A percentile compares a stretch with the other conserved stretches of the same genome.
These are phyloP conservation scores for Cercospora janseana DNA, from an alignment of 2,329 filamentous ascomycete genomes.

Conservation along the genomic window DNA sequence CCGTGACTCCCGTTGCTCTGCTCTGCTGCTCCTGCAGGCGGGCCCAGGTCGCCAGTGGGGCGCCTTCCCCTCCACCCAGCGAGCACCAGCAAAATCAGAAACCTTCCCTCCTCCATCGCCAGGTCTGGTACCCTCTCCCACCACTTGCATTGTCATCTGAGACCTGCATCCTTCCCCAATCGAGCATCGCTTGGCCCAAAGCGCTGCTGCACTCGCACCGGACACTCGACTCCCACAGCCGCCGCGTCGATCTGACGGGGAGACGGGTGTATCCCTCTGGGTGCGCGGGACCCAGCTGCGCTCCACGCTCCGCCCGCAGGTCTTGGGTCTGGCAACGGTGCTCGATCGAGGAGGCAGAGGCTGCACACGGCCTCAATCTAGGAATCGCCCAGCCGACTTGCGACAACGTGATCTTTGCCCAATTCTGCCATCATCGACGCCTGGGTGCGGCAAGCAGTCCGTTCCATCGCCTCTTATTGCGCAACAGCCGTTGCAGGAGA, in stretches of 20 bases:
- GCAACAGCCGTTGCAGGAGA: constrained; percentile 20
- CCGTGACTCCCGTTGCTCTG: background rate
- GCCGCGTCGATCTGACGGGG: constrained; percentile 25
- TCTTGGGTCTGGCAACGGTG: constrained; percentile 21
- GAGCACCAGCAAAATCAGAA: constrained; percentile 11
- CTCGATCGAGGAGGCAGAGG: constrained; percentile 17
- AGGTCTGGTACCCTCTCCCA: constrained; percentile 21
- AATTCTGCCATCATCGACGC: constrained; percentile 13
- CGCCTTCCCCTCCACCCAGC: constrained; percentile 23
- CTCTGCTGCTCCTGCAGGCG: constrained; percentile 5
- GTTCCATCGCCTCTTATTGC: constrained; percentile 23
- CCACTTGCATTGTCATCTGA: constrained; percentile 23
- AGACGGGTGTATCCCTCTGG: constrained; percentile 25
- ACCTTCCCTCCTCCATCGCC: constrained; percentile 14
- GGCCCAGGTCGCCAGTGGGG: constrained; percentile 19
- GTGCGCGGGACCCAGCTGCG: constrained; percentile 13
- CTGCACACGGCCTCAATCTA: constrained; percentile 23
- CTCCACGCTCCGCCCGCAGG: constrained; percentile 12
- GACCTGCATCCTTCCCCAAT: constrained; percentile 23
- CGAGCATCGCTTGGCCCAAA: constrained; percentile 12
- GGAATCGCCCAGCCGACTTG: constrained; percentile 24
- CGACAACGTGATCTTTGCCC: constrained; percentile 14
- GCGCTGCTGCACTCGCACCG: constrained; percentile 14
- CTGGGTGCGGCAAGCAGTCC: constrained; percentile 19
- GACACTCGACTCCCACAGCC: constrained; percentile 23